Base-by-base conservation (phyloP, 1,284 basidiomycete genomes). In the Boletus calvinii region DNA sequence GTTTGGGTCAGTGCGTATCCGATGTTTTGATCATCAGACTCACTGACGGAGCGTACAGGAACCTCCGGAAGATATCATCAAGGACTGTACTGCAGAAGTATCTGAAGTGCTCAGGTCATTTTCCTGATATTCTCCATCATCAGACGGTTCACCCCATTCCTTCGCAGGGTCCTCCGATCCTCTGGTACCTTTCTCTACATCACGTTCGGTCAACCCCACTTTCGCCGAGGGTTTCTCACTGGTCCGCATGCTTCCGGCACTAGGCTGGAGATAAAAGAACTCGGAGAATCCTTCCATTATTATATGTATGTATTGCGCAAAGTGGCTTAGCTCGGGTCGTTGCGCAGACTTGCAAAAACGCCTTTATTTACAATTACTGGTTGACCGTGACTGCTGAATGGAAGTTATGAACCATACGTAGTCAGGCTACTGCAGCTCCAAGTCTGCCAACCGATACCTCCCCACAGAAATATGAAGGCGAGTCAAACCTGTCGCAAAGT, bases 191-290 rank as follows among this genome's bases (percentile, higher is more conserved):
- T 94, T 70, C 72, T 94, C 50, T 94, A 94, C 71, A 75, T 94
- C 53, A 94, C 93, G 2, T 94, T 94, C 60, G 93, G 92, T 5
- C 93, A 95, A 65, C 93, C 93, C 1, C 93, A 96, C 67, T 95
- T 95, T 69, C 84, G 92, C 32, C 80, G 80, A 62, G 80, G 83
- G 40, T 93, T 81, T 68, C 69, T 92, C 32, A 77, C 74, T 13
- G 73, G 68, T 68, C 32, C 50, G 1, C 64, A 71, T 48, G 44
- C 54, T 55, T 72, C 77, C 20, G 74, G 67, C 6, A 83, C 85
- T n/a, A 77, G 66, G 8, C 69, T 91, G 8, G 81, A 87, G 62
- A 76, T 87, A 58, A 81, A 77, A 58, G 75, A 81, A 58, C 70
- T 89, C 40, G 86, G 89, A 31, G 88, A 92, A 50, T 83, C 84